Conservation (phyloP, 768 basidiomycete species). For the Mycena galopus region DNA sequence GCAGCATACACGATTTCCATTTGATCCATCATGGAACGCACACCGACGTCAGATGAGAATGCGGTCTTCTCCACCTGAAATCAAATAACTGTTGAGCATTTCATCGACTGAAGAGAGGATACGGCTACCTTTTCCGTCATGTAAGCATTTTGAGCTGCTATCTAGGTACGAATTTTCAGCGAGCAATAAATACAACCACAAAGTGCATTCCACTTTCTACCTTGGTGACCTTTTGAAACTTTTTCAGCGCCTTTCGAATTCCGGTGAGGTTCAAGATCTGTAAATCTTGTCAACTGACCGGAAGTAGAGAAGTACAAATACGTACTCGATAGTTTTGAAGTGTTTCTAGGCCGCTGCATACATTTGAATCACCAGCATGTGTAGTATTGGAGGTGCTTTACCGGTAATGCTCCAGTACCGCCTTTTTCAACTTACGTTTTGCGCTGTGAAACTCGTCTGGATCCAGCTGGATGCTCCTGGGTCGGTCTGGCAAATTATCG, state of each 20-base stretch:
- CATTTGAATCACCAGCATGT: background rate
- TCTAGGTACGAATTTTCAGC: slow-evolving; percentile 53
- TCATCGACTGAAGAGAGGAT: background rate
- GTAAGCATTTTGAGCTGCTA: slow-evolving; percentile 80
- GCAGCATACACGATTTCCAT: slow-evolving; percentile 84
- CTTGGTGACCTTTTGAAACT: slow-evolving; percentile 85
- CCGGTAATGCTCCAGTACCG: slow-evolving; percentile 88
- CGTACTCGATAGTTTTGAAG: slow-evolving; percentile 91
- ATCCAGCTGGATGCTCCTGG: slow-evolving; percentile 53
- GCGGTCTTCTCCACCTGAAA: slow-evolving; percentile 73
- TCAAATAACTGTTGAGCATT: slow-evolving; percentile 2
- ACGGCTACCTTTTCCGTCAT: slow-evolving; percentile 81
- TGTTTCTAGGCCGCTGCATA: slow-evolving; percentile 77
- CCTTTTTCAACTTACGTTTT: slow-evolving; percentile 88
- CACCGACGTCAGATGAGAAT: slow-evolving; percentile 72
- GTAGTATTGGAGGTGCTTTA: slow-evolving; percentile 47
- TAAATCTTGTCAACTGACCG: background rate
- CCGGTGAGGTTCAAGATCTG: slow-evolving; percentile 92
- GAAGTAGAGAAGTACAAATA: background rate
- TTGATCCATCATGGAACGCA: slow-evolving; percentile 78
- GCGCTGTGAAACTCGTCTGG: slow-evolving; percentile 88
- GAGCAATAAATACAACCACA: no score
- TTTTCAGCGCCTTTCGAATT: slow-evolving; percentile 88
- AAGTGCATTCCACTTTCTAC: no score
- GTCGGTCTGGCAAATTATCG: background rate